Evolutionary conservation across 1,284 basidiomycete species (phyloP).

Genomic region (Pisolithus thermaeus): DNA sequence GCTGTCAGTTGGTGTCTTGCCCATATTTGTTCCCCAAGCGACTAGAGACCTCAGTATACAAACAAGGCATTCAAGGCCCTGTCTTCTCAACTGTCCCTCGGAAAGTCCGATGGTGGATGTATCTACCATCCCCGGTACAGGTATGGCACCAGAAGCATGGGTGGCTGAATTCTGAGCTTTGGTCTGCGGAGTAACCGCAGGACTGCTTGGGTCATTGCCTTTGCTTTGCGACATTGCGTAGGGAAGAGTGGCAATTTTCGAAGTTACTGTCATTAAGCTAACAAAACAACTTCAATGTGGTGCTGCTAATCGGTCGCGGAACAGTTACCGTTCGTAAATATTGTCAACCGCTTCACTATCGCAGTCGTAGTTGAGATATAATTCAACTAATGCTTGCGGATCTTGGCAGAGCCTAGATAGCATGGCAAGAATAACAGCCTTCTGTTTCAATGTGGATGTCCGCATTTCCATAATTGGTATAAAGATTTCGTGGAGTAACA

Average conservation of each 20-base stretch:
- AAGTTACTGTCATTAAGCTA: conserved; percentile 90
- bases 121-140: conserved; percentile 63
- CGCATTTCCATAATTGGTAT: conserved; percentile 98
- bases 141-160: conserved; percentile 62
- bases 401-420: conserved; percentile 87
- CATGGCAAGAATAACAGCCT: conserved; percentile 85
- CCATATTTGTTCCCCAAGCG: conserved; percentile 73
- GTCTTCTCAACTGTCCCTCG: conserved; percentile 80
- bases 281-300: conserved; percentile 8
- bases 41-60: conserved; percentile 87
- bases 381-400: conserved; percentile 92
- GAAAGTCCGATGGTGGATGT: conserved; percentile 63
- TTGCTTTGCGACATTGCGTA: conserved; percentile 49
- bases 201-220: conserved; percentile 53
- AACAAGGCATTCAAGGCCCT: conserved; percentile 87
- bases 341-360: conserved; percentile 90
- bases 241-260: conserved; percentile 79
- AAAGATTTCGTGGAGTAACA: conserved; percentile 97
- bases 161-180: conserved; percentile 44
- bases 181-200: conserved; percentile 48
- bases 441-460: conserved; percentile 92
- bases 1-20: conserved; percentile 45
- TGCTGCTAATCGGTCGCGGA: conserved; percentile 4
- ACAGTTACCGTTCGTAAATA: conserved; percentile 85
- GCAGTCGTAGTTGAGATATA: conserved; percentile 98